Base-by-base conservation (phyloP, 805 yeast species). In the Yarrowia phangngaensis region DNA sequence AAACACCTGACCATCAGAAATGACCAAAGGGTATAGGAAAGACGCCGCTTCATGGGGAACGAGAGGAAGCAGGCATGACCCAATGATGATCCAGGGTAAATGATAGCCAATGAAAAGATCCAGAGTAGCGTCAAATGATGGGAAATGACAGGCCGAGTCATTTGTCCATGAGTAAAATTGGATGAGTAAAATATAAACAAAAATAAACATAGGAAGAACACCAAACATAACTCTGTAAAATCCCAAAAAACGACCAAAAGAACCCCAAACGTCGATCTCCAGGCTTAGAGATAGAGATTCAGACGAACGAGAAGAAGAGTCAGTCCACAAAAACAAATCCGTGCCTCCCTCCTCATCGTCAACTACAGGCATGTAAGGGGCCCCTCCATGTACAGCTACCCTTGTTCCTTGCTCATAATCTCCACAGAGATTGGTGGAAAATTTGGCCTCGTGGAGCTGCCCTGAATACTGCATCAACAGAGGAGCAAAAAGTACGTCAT, bases 171-270 rank as follows among this genome's bases (percentile, higher is more conserved):
- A 19, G 15, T 27, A 19, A 46, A 82, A 68, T 60, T 88, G 96
- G 17, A 76, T 58, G 3, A 75, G 57, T 36, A 82, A 54, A 0
- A 74, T 73, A 9, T 77, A 52, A 0, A 78, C 65, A 1, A 80
- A 70, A 15, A 82, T 66, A 36, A 75, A 72, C 2, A 82, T 68
- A 3, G 94, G 88, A 50, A 84, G 73, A 1, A 87, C 73, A 2
- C 83, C 80, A 28, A 83, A 66, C 1, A 83, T 79, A 17, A 85
- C 70, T 58, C 97, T 71, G 62, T 83, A 88, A 50, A 90, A 72
- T 54, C 86, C 68, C 5, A 84, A 80, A 31, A 87, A 64, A 52
- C 80, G 67, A 54, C 78, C 79, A 52, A 87, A 62, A 32, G 88
- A 81, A 20, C 71, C 67, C 28, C 76, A 55, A 56, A 76, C 60